Evolutionary conservation across 1,284 basidiomycete species (phyloP).

Genomic region (Mycosarcoma mackinlayi): DNA sequence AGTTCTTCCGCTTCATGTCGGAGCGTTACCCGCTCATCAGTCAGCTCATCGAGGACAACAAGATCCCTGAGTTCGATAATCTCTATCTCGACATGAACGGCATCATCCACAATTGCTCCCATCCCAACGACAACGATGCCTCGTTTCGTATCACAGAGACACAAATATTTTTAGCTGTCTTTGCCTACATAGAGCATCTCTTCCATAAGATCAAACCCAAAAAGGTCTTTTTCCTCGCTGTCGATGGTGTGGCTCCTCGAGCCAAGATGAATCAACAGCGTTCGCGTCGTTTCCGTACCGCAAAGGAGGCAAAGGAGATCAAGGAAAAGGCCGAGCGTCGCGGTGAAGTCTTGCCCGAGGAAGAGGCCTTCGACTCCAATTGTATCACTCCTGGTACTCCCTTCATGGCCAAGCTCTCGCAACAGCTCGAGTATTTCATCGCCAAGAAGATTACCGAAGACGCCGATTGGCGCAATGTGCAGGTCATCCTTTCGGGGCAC

Average conservation of each 20-base stretch:
- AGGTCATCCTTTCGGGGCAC: constrained; percentile 96
- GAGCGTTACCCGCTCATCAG: constrained; percentile 98
- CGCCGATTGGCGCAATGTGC: constrained; percentile 80
- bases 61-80: constrained; percentile 89
- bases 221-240: constrained; percentile 89
- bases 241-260: constrained; percentile 96
- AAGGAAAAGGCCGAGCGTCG: constrained; percentile 85
- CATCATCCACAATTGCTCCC: constrained; percentile 83
- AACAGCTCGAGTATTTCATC: constrained; percentile 93
- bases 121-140: constrained; percentile 92
- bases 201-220: constrained; percentile 97
- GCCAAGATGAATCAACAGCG: constrained; percentile 99
- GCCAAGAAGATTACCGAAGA: constrained; percentile 67
- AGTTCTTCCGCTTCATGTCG: constrained; percentile 74
- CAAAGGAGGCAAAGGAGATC: constrained; percentile 89
- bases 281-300: constrained; percentile 86
- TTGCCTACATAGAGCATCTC: constrained; percentile 94
- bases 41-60: constrained; percentile 94
- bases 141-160: constrained; percentile 92
- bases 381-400: constrained; percentile 97
- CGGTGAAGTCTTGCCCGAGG: constrained; percentile 89
- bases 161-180: constrained; percentile 96
- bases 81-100: constrained; percentile 97
- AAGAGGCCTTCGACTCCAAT: constrained; percentile 97
- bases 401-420: constrained; percentile 91